A percentile compares a stretch with the other conserved stretches of the same genome.
Conservation (phyloP, 2,329 filamentous ascomycete species). For the Pseudocercospora pini-densiflorae region DNA sequence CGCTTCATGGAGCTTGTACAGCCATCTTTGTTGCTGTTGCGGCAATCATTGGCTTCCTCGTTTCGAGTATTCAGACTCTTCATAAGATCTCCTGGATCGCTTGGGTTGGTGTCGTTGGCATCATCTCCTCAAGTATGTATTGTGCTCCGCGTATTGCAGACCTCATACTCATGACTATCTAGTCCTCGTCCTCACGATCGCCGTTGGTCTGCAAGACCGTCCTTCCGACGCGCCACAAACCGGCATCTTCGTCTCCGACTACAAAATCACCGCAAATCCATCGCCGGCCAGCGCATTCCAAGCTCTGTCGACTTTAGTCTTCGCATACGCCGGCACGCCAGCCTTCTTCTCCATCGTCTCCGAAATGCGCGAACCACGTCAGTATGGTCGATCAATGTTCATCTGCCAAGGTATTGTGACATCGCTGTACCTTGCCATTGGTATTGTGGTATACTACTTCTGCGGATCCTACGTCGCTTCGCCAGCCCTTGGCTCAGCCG, state of each 20-base stretch:
- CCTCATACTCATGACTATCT: background rate
- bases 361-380: slow-evolving; percentile 44
- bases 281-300: slow-evolving; percentile 61
- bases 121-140: slow-evolving; percentile 27
- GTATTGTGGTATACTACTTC: slow-evolving; percentile 52
- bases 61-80: slow-evolving; percentile 44
- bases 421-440: slow-evolving; percentile 43
- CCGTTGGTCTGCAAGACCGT: slow-evolving; percentile 42
- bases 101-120: slow-evolving; percentile 40
- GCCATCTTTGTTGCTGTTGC: slow-evolving; percentile 48
- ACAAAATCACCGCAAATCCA: slow-evolving; percentile 25
- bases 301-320: slow-evolving; percentile 58
- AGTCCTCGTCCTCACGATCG: slow-evolving; percentile 41
- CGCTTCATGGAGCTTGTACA: slow-evolving; percentile 42
- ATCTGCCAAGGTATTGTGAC: slow-evolving; percentile 33
- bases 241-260: slow-evolving; percentile 38
- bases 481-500: slow-evolving; percentile 54
- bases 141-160: no score
- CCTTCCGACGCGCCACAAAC: slow-evolving; percentile 40
- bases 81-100: slow-evolving; percentile 42
- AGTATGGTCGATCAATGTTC: slow-evolving; percentile 42
- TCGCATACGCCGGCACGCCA: slow-evolving; percentile 46
- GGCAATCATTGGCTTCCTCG: slow-evolving; percentile 45
- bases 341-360: slow-evolving; percentile 47
- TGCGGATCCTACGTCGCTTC: slow-evolving; percentile 55